Base-by-base conservation (phyloP, 1,284 basidiomycete genomes). In the Earliella scabrosa region DNA sequence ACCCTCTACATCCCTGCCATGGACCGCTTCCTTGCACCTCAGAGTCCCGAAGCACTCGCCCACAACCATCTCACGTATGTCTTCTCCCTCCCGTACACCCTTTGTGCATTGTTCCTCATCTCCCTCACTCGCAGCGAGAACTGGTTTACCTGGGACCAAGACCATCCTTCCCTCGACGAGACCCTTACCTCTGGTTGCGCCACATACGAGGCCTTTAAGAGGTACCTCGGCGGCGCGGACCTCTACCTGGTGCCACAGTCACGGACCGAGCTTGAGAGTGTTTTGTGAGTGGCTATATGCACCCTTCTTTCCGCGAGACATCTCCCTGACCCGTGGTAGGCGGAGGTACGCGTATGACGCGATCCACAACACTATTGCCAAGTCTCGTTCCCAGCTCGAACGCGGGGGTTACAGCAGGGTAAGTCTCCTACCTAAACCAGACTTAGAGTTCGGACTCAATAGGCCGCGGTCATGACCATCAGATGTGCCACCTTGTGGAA, bases 361-460 rank as follows among this genome's bases (percentile, higher is more conserved):
- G 9, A 89, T 92, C 55, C 90, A 92, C 70, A 92, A 92, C 68
- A 82, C 82, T 4, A 90, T 92, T 65, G 77, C 90, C 8, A 79
- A 79, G 55, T 85, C 86, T 59, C 83, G 87, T 40, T 81, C 81
- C 26, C 74, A 83, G 21, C 74, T 92, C 10, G 79, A 85, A 60
- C 76, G 80, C 3, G 89, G 89, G 27, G 89, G 89, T 34, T 92
- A 92, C 66, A 84, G 86, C 67, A 78, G 88, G 66, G 88, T 91
- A 66, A 68, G 86, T 31, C n/a, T n/a, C 11, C 18, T 18, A 16
- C 24, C n/a, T 9, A 14, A 11, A 31, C 20, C 31, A 2, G 16
- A 16, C 13, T 44, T 21, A 23, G 31, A 20, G 26, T 14, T 31
- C 18, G 16, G 10, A 55, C 31, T 9, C 38, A 14, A 21, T 4